Percentiles rank a stretch among this genome's conserved stretches.
These are phyloP conservation scores for Fusarium vanettenii DNA, from an alignment of 2,329 filamentous ascomycete species.

Conservation along the genomic window DNA sequence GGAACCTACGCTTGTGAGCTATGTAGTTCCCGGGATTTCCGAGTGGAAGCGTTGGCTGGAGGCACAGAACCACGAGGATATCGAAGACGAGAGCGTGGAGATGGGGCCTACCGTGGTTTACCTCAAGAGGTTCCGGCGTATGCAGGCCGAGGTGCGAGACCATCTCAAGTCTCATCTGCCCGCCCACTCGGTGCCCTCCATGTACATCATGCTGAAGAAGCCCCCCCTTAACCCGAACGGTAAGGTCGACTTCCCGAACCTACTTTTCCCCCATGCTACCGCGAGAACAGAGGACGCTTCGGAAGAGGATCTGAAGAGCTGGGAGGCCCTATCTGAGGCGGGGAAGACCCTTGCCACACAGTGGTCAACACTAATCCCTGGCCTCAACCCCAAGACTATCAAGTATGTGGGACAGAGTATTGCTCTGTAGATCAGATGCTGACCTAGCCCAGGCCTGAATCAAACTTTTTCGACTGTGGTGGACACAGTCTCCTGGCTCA, in stretches of 20 bases:
- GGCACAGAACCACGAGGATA: conserved; percentile 63
- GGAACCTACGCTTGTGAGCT: conserved; percentile 86
- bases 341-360: not conserved
- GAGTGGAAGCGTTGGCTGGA: conserved; percentile 67
- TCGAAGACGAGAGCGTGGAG: conserved; percentile 61
- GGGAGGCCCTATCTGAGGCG: not conserved
- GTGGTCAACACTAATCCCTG: not conserved
- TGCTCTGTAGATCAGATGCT: not conserved
- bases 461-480: conserved; percentile 51
- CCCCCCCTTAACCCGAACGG: conserved; percentile 80
- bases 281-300: not conserved
- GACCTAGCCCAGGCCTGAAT: not conserved
- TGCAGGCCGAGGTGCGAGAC: conserved; percentile 57
- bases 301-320: not conserved
- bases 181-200: conserved; percentile 47
- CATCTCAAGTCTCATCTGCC: conserved; percentile 29
- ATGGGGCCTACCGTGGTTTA: conserved; percentile 56
- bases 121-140: conserved; percentile 55
- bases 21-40: conserved; percentile 76
- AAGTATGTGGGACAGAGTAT: not conserved
- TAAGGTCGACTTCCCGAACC: conserved; percentile 80
- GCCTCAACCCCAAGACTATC: not conserved
- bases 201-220: conserved; percentile 51
- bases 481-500: conserved; percentile 67
- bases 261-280: conserved; percentile 78